These are phyloP conservation scores for Ceratorhiza oryzae-sativae DNA, from an alignment of 1,284 basidiomycete species.

Conservation along the genomic window DNA sequence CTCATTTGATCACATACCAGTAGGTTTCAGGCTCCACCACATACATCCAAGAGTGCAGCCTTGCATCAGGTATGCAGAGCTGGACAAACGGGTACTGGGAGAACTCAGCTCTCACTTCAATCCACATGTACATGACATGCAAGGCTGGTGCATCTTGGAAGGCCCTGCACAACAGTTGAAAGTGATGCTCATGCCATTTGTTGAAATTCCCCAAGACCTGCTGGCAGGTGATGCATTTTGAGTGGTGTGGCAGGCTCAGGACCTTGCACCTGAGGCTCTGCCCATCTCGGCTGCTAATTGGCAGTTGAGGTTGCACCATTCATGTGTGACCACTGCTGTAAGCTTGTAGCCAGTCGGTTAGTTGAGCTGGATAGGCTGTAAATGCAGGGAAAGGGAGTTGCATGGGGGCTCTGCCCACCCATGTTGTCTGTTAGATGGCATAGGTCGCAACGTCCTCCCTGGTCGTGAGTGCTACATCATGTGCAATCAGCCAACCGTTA, in stretches of 20 bases:
- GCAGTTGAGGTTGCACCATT: too few relatives aligned
- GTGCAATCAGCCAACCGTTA: too few relatives aligned
- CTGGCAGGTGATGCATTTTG: background rate
- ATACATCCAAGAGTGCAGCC: background rate
- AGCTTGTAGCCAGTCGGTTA: too few relatives aligned
- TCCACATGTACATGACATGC: background rate
- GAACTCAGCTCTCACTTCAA: conserved; percentile 7
- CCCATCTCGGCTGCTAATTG: too few relatives aligned
- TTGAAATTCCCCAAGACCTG: background rate
- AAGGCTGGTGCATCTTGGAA: background rate
- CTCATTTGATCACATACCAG: background rate
- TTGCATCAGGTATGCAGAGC: background rate
- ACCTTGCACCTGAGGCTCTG: conserved; percentile 30
- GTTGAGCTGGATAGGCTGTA: too few relatives aligned
- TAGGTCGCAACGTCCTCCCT: too few relatives aligned
- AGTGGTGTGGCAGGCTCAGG: background rate
- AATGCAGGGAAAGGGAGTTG: too few relatives aligned
- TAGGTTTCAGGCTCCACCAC: background rate
- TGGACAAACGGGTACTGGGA: background rate
- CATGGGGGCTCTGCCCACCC: too few relatives aligned
- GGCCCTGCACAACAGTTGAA: background rate
- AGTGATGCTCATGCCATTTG: background rate
- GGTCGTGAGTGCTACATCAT: too few relatives aligned
- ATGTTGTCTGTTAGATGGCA: too few relatives aligned
- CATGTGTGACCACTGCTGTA: too few relatives aligned